Evolutionary conservation across 305 asterid genomes (phyloP), one percentile per base, ranked within the genome.

Genomic region (Solanum hybrid): DNA sequence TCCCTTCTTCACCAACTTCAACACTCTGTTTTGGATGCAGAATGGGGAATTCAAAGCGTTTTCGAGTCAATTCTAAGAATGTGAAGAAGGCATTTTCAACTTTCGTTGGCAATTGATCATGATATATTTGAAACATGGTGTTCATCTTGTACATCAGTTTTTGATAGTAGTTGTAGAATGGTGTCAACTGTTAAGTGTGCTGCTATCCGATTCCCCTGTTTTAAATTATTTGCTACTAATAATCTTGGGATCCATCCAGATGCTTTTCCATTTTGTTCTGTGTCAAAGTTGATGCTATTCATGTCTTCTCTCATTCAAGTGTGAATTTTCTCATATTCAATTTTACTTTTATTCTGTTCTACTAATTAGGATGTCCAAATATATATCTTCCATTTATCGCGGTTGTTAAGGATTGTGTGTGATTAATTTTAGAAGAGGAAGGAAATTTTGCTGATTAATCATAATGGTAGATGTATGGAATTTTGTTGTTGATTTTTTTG

Each of bases 21-120:
- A 92, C 92, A 17, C 91, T 95, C 91, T 95, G 97, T 92, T 93
- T 95, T 57, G 92, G 96, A 10, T 89, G 89, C 0, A 61, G 91
- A 34, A 88, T 80, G 41, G 93, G 87, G n/a, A 89, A 90, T 31
- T 80, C 87, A 10, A 90, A 89, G 79, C 89, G 76, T 65, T n/a
- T 57, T 24, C 90, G 76, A 90, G 90, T 91, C 45, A 79, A 90
- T 77, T 80, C 86, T 31, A 95, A 92, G 93, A 94, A 93, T 29
- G 91, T 93, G 91, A 96, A 93, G 94, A 94, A 90, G 89, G 91
- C 91, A 26, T 89, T 94, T 29, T 90, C 76, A 90, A 91, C 93
- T 27, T 89, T 93, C 88, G 93, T 90, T 87, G 92, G 96, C 7
- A 92, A 88, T 45, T 93, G 33, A 33, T 76, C 3, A 33, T 79